Conservation (phyloP, 495 filamentous ascomycete species). For the Jackrogersella minutella region DNA sequence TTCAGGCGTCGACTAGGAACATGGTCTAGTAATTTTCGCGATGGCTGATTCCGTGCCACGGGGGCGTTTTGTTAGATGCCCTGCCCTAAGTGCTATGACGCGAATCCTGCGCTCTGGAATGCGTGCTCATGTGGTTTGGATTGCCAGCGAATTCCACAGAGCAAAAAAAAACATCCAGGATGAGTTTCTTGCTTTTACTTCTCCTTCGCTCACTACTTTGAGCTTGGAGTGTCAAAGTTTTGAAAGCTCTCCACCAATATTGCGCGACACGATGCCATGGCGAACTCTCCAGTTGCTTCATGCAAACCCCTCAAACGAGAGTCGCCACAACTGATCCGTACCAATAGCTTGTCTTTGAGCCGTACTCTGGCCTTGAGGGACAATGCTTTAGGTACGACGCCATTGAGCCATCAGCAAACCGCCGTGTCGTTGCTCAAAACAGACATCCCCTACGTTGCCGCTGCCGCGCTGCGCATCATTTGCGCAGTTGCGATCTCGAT, state of each 20-base stretch:
- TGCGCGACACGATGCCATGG: slow-evolving; percentile 16
- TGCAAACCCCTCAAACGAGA: background rate
- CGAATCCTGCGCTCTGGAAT: slow-evolving; percentile 25
- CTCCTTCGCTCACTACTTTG: background rate
- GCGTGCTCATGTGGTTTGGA: slow-evolving; percentile 6
- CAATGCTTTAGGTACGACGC: slow-evolving; percentile 47
- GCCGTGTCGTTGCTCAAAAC: slow-evolving; percentile 33
- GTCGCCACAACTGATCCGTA: background rate
- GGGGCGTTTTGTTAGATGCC: background rate
- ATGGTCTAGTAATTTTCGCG: background rate
- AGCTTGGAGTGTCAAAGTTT: background rate
- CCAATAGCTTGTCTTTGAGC: slow-evolving; percentile 14
- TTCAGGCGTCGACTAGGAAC: background rate
- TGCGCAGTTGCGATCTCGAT: slow-evolving; percentile 24
- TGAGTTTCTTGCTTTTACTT: background rate
- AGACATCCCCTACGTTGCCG: slow-evolving; percentile 37
- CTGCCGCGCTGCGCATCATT: slow-evolving; percentile 37
- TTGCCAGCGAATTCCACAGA: slow-evolving; percentile 20
- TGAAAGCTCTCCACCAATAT: background rate
- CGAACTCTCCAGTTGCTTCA: slow-evolving; percentile 1
- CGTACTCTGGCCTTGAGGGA: slow-evolving; percentile 42
- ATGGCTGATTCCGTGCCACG: background rate
- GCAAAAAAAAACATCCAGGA: slow-evolving; percentile 7
- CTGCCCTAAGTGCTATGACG: background rate
- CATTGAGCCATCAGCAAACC: slow-evolving; percentile 42